A percentile compares a stretch with the other conserved stretches of the same genome.
Evolutionary conservation across 768 basidiomycete genomes (phyloP).

Genomic region (Boletellus ananas): DNA sequence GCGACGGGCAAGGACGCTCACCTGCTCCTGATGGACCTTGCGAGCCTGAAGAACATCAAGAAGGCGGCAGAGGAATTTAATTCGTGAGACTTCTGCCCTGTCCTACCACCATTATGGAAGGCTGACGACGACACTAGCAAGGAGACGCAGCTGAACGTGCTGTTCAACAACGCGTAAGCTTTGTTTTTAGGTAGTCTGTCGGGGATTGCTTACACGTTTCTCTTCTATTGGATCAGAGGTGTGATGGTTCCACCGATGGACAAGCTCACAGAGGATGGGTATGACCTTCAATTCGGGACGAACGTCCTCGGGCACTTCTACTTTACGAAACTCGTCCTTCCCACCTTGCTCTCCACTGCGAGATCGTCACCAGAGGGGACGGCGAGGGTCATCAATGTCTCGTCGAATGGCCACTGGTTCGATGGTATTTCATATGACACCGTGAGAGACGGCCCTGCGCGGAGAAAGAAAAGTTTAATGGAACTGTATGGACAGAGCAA

Average conservation of each 20-base stretch:
- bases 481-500: no score
- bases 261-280: slow-evolving; percentile 35
- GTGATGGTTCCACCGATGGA: slow-evolving; percentile 30
- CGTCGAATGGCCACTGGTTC: slow-evolving; percentile 27
- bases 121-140: slow-evolving; percentile 8
- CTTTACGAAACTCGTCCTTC: slow-evolving; percentile 36
- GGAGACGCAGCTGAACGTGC: slow-evolving; percentile 21
- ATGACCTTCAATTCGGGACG: slow-evolving; percentile 40
- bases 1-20: slow-evolving; percentile 25
- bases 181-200: background rate
- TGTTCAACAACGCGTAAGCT: slow-evolving; percentile 34
- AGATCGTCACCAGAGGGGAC: slow-evolving; percentile 30
- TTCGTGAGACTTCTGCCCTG: slow-evolving; percentile 14
- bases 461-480: no score
- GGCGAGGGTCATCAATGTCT: slow-evolving; percentile 35
- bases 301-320: slow-evolving; percentile 37
- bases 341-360: slow-evolving; percentile 29
- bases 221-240: no score
- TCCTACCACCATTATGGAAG: background rate
- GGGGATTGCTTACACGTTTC: background rate
- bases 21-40: slow-evolving; percentile 41
- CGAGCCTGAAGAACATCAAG: slow-evolving; percentile 36
- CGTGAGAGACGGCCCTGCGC: no score
- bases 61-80: slow-evolving; percentile 39
- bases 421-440: background rate